These are phyloP conservation scores for Coriolopsis trogii DNA, from an alignment of 1,284 basidiomycete genomes.

Conservation along the genomic window DNA sequence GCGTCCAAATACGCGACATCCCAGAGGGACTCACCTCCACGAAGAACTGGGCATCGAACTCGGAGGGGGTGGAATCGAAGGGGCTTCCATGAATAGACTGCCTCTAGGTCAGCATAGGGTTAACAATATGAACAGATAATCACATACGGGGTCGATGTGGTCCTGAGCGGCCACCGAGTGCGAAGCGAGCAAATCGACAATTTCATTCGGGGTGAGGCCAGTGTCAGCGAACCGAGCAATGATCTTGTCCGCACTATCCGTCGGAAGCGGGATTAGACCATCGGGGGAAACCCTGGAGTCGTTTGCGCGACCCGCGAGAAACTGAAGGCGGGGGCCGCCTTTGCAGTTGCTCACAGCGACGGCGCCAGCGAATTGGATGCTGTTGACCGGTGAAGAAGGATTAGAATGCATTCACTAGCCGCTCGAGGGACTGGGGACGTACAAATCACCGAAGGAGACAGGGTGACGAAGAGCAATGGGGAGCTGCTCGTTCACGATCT, in stretches of 20 bases:
- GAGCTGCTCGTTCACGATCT: slow-evolving; percentile 30
- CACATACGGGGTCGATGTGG: slow-evolving; percentile 24
- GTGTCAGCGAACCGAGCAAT: slow-evolving; percentile 31
- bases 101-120: background rate
- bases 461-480: slow-evolving; percentile 32
- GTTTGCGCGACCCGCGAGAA: slow-evolving; percentile 30
- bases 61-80: slow-evolving; percentile 34
- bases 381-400: background rate
- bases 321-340: slow-evolving; percentile 32
- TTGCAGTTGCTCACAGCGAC: slow-evolving; percentile 34
- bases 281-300: slow-evolving; percentile 30
- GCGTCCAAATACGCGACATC: background rate
- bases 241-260: slow-evolving; percentile 32
- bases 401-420: background rate
- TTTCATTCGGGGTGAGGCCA: slow-evolving; percentile 32
- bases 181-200: slow-evolving; percentile 33
- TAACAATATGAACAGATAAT: background rate
- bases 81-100: slow-evolving; percentile 23
- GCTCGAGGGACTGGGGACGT: slow-evolving; percentile 4
- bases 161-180: slow-evolving; percentile 32
- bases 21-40: slow-evolving; percentile 24
- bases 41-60: slow-evolving; percentile 45
- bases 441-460: slow-evolving; percentile 35
- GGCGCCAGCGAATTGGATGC: slow-evolving; percentile 35
- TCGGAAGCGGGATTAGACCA: slow-evolving; percentile 31